Conservation (phyloP, 2,329 filamentous ascomycete genomes). For the Passalora sequoiae region DNA sequence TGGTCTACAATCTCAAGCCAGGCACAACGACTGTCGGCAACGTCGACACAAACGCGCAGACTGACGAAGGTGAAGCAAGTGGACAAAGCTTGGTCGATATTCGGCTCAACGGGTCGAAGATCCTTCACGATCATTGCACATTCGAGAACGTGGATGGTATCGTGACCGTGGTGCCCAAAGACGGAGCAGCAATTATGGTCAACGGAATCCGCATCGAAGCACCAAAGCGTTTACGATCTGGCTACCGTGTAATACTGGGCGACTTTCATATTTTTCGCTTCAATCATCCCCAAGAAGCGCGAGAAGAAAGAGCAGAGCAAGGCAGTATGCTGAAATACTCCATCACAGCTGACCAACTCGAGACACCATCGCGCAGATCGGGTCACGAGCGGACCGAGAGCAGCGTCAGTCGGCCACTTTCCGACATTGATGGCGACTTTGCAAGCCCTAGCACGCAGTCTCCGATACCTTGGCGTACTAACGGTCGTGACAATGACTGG, state of each 20-base stretch:
- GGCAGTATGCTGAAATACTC: conserved; percentile 79
- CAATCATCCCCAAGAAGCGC: conserved; percentile 94
- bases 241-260: conserved; percentile 89
- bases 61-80: conserved; percentile 15
- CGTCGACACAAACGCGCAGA: conserved; percentile 67
- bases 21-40: conserved; percentile 92
- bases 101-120: conserved; percentile 86
- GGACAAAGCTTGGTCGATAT: conserved; percentile 66
- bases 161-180: conserved; percentile 83
- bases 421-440: conserved; percentile 68
- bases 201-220: conserved; percentile 88
- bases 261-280: conserved; percentile 99
- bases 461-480: conserved; percentile 57
- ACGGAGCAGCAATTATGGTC: conserved; percentile 96
- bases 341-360: conserved; percentile 59
- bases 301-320: conserved; percentile 77
- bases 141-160: conserved; percentile 92
- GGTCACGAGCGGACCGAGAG: conserved; percentile 66
- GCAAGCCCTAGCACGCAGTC: conserved; percentile 73
- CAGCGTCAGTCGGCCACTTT: conserved; percentile 67
- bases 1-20: conserved; percentile 97
- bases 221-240: conserved; percentile 79
- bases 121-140: conserved; percentile 83
- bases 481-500: conserved; percentile 82
- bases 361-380: conserved; percentile 56